phyloP scores from a whole-genome alignment of 2,329 filamentous ascomycete species.

The Grosmannia serpens region DNA sequence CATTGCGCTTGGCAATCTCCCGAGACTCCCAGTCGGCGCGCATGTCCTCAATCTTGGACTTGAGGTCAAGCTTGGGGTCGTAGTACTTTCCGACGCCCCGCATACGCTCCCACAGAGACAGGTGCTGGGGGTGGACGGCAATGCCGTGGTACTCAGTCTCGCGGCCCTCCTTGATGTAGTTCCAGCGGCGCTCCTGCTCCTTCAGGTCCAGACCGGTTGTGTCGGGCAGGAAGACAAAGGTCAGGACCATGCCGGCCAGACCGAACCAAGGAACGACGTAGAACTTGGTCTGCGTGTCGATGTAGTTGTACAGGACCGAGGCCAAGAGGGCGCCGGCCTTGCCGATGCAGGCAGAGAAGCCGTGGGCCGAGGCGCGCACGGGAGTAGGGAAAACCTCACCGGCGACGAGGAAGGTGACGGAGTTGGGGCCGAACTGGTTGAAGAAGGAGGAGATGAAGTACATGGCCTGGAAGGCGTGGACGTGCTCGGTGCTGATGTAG shows the following conservation, averaged over 20 bases:
- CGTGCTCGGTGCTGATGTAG: conserved; percentile 59
- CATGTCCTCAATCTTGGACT: conserved; percentile 78
- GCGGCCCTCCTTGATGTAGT: conserved; percentile 68
- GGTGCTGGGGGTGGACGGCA: conserved; percentile 78
- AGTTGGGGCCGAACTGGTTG: conserved; percentile 97
- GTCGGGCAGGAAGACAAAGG: conserved; percentile 81
- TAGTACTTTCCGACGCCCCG: conserved; percentile 71
- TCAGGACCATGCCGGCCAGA: conserved; percentile 73
- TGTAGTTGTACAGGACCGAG: conserved; percentile 90
- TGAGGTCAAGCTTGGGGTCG: conserved; percentile 70
- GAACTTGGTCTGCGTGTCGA: conserved; percentile 73
- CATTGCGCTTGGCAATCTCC: conserved; percentile 33
- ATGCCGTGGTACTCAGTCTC: conserved; percentile 83
- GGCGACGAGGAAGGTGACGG: conserved; percentile 89
- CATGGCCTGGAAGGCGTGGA: conserved; percentile 93
- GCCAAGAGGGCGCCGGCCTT: conserved; percentile 83
- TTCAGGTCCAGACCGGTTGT: conserved; percentile 94
- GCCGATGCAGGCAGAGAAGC: conserved; percentile 82
- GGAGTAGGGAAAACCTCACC: conserved; percentile 95
- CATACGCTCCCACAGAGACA: conserved; percentile 79
- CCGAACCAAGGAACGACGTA: conserved; percentile 94
- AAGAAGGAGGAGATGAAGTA: conserved; percentile 98
- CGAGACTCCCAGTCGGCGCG: conserved; percentile 47
- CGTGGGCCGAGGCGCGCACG: conserved; percentile 85
- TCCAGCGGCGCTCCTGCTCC: conserved; percentile 92